These are phyloP conservation scores for Wickerhamiella azyma DNA, from an alignment of 805 yeast genomes.

Conservation along the genomic window DNA sequence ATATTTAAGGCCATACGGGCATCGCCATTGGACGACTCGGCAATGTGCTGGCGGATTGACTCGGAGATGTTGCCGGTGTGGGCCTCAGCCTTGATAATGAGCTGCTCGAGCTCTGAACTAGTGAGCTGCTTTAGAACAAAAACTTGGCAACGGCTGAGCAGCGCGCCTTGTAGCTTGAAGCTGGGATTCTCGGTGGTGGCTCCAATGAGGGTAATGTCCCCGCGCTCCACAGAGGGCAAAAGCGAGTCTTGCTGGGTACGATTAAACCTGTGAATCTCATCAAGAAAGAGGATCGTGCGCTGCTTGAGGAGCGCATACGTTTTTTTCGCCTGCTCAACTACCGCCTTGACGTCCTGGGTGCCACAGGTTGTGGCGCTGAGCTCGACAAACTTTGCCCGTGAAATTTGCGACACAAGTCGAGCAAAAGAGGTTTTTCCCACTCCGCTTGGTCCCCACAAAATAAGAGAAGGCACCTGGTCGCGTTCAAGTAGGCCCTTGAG, in stretches of 20 bases:
- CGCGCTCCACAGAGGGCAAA: slow-evolving; percentile 71
- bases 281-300: slow-evolving; percentile 65
- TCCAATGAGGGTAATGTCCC: slow-evolving; percentile 70
- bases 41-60: slow-evolving; percentile 51
- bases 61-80: slow-evolving; percentile 39
- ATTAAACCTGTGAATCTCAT: slow-evolving; percentile 83
- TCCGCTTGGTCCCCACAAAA: slow-evolving; percentile 94
- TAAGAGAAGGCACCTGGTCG: slow-evolving; percentile 53
- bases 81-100: slow-evolving; percentile 45
- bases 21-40: slow-evolving; percentile 73
- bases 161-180: slow-evolving; percentile 65
- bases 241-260: slow-evolving; percentile 80
- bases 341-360: slow-evolving; percentile 47
- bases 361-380: slow-evolving; percentile 73
- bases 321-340: slow-evolving; percentile 38
- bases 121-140: slow-evolving; percentile 49
- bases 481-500: slow-evolving; percentile 49
- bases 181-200: slow-evolving; percentile 97
- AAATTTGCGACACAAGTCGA: slow-evolving; percentile 42
- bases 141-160: slow-evolving; percentile 71
- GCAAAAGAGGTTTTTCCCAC: slow-evolving; percentile 83
- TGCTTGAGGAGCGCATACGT: slow-evolving; percentile 36
- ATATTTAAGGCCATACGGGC: slow-evolving; percentile 72
- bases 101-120: slow-evolving; percentile 35
- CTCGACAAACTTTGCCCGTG: slow-evolving; percentile 52